Percentiles rank a stretch among this genome's conserved stretches.
Evolutionary conservation across 306 rosid genomes (phyloP).

Genomic region (Trifolium pratense): DNA sequence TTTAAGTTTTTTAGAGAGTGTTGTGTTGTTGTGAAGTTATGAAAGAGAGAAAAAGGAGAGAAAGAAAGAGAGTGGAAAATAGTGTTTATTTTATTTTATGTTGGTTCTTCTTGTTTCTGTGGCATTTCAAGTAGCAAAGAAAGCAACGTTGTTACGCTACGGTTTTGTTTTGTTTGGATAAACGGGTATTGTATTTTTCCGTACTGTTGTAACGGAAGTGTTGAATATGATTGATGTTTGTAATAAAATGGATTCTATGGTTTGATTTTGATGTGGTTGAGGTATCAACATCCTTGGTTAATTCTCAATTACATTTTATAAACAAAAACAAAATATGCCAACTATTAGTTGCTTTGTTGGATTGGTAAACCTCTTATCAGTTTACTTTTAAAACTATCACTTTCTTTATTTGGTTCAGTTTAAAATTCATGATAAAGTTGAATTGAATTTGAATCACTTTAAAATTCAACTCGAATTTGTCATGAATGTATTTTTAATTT

Average conservation of each 20-base stretch:
- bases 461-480: no score
- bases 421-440: no score
- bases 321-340: not conserved
- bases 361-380: not conserved
- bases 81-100: constrained; percentile 43
- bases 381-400: no score
- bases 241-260: not conserved
- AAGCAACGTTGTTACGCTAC: constrained; percentile 54
- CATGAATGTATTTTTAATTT: no score
- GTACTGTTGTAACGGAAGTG: constrained; percentile 31
- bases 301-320: not conserved
- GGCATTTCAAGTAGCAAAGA: constrained; percentile 53
- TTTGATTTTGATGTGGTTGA: not conserved
- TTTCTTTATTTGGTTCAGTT: no score
- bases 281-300: not conserved
- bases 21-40: constrained; percentile 3
- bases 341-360: not conserved
- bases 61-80: constrained; percentile 5
- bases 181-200: constrained; percentile 20
- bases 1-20: not conserved
- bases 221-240: constrained; percentile 5
- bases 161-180: not conserved
- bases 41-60: not conserved
- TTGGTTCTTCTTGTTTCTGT: not conserved
- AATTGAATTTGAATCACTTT: no score